Conservation (phyloP, 23 red algal species). For the Agarophyton chilense region DNA sequence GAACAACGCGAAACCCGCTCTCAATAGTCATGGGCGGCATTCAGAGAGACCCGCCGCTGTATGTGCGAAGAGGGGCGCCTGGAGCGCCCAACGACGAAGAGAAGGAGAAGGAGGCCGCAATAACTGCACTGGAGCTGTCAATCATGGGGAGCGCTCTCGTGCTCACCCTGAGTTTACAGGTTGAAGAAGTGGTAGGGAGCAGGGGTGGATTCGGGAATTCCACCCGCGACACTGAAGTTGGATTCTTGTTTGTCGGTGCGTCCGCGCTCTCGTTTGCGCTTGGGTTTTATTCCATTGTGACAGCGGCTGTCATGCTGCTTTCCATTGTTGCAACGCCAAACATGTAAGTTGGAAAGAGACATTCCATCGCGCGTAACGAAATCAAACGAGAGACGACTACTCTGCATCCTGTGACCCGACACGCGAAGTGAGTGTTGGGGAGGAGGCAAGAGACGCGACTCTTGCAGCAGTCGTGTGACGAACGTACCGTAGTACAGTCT, state of each 20-base stretch:
- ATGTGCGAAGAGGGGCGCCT: neutral
- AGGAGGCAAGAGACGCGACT: neutral
- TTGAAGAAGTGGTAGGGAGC: conserved; percentile 18
- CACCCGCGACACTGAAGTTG: neutral
- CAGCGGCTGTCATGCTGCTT: conserved; percentile 12
- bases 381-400: neutral
- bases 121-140: conserved; percentile 5
- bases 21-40: conserved; percentile 1
- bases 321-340: conserved; percentile 12
- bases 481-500: neutral
- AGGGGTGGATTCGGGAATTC: neutral
- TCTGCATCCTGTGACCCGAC: neutral
- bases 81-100: neutral
- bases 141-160: conserved; percentile 40
- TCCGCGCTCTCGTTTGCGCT: conserved; percentile 20
- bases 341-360: conserved; percentile 17
- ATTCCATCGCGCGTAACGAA: neutral
- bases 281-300: conserved; percentile 25
- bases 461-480: no score
- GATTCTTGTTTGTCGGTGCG: conserved; percentile 11
- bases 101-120: neutral
- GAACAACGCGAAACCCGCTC: conserved; percentile 1
- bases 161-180: conserved; percentile 17
- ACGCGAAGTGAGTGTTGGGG: neutral
- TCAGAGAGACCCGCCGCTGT: conserved; percentile 12